Conservation (phyloP, 1,284 basidiomycete genomes). For the Ganoderma lingzhi region DNA sequence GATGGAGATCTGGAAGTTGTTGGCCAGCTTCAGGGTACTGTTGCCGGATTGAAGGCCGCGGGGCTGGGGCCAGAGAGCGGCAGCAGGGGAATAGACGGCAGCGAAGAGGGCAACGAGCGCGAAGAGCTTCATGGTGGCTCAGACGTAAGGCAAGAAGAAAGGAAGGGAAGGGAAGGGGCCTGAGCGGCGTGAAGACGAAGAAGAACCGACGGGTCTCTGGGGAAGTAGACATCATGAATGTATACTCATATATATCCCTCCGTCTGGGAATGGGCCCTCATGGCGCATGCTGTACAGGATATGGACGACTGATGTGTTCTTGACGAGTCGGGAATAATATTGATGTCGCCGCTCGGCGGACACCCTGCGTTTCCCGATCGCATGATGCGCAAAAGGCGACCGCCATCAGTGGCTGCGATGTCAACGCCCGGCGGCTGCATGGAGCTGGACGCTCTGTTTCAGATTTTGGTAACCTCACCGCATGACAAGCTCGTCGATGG, state of each 20-base stretch:
- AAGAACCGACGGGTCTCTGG: neutral
- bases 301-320: neutral
- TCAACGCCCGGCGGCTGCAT: neutral
- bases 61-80: constrained; percentile 72
- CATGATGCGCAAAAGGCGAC: neutral
- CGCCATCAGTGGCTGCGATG: constrained; percentile 1
- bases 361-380: neutral
- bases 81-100: constrained; percentile 31
- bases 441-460: neutral
- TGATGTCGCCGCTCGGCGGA: neutral
- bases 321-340: neutral
- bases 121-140: constrained; percentile 34
- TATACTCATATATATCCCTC: neutral
- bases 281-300: constrained; percentile 1
- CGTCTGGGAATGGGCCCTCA: neutral
- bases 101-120: constrained; percentile 37
- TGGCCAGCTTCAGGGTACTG: constrained; percentile 57
- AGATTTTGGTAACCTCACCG: neutral
- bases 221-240: neutral
- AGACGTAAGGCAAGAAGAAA: neutral
- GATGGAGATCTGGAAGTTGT: constrained; percentile 54
- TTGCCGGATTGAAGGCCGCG: constrained; percentile 56
- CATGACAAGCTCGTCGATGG: neutral
- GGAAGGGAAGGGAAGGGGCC: neutral
- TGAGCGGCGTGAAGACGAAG: constrained; percentile 3